Evolutionary conservation across 495 filamentous ascomycete species (phyloP), one percentile per base, ranked within the genome.

Genomic region (Penicillium diatomitis): DNA sequence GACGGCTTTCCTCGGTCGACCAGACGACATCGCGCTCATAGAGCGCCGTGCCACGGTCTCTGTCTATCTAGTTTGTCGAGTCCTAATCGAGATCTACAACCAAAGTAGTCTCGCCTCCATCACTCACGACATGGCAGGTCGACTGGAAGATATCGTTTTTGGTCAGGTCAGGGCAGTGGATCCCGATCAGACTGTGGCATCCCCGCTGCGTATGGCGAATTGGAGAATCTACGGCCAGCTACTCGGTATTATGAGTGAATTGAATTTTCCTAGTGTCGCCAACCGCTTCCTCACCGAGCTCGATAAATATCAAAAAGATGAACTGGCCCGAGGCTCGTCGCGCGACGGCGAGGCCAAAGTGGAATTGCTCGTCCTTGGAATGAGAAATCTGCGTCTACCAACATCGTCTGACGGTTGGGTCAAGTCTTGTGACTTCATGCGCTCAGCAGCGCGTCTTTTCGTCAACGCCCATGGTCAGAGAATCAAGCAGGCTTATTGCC

Each of bases 161-260:
- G 83, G 84, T 32, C 91, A 96, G 60, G 70, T 98, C 11, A 90
- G 87, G 59, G 83, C 80, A 11, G 84, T 87, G n/a, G 90, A 97
- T 40, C 82, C 85, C 0, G 88, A 95, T 5, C 81, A 85, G 56
- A 75, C 97, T 9, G 72, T 82, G 12, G 75, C 77, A 8, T 95
- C 88, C 2, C 81, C 87, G 4, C 76, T 96, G 6, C 84, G 87
- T 50, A 79, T 90, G 69, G 85, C 92, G 10, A 96, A 97, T 63
- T 97, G 92, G 92, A 84, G 85, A 47, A 83, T 97, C 8, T 96
- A 95, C 57, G 83, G 85, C 28, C 88, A 95, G 58, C 69, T 97
- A 11, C 73, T 99, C 8, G 92, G 92, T 9, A 90, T 87, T 28
- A 96, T 99, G 90, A 95, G 92, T 65, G 86, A 84, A 45, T 79